Base-by-base conservation (phyloP, 202 grass and related monocot species). In the Miscanthus sacchariflorus region DNA sequence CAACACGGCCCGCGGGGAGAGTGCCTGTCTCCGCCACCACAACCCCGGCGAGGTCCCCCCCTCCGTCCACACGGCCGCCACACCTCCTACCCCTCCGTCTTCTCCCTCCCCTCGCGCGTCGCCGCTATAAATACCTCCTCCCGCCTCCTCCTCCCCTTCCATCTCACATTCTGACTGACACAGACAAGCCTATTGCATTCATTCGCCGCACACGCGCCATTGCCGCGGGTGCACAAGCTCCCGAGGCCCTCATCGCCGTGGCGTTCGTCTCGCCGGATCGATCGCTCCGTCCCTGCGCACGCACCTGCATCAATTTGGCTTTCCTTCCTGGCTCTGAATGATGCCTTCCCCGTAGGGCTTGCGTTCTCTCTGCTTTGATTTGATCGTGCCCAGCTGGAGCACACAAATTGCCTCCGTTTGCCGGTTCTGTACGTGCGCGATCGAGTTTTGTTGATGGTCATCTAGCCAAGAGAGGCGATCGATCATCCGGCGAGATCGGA, bases 91-190 rank as follows among this genome's bases (percentile, higher is more conserved):
- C 44, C 78, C 44, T 50, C 45, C 80, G 19, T 71, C 30, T 6
- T 71, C 67, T 54, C 2, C 36, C 25, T n/a, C 25, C 45, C 30
- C 21, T 12, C 35, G 13, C 66, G 68, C 75, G 58, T 72, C 42
- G 77, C 90, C 77, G 64, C 77, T 88, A 91, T 91, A 91, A 85
- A 73, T 78, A 82, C 65, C 18, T 35, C 36, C 23, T 40, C 80
- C 6, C 28, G 1, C 36, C 8, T 2, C 39, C 40, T 3, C 81
- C 19, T 42, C 6, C 63, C 46, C 39, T 48, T 28, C 12, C 74
- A 64, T 61, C 76, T 70, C 75, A 27, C 39, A 42, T 15, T 1
- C 23, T 7, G 50, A 49, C 46, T 52, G 72, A 48, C 64, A 45
- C 18, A n/a, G 10, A 46, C 11, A 21, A 17, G 36, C 27, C 70